phyloP scores from a whole-genome alignment of 139 green algal species.

The Pleodorina starrii region DNA sequence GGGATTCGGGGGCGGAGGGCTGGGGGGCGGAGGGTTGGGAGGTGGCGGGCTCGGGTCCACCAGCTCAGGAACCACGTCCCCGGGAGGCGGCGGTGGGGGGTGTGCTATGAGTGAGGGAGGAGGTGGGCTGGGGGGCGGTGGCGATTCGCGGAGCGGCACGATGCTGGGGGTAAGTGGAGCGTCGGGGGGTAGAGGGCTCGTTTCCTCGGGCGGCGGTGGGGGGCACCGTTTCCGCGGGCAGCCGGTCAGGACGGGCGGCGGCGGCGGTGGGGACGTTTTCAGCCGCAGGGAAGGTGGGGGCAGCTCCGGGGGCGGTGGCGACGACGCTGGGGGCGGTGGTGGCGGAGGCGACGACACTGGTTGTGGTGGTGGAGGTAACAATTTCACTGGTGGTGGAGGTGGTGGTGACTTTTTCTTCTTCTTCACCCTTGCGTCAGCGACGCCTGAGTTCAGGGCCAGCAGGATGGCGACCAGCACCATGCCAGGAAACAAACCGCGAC shows the following conservation, averaged over 20 bases:
- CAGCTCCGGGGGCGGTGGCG: background rate
- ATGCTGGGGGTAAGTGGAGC: background rate
- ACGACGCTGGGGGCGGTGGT: too few relatives aligned
- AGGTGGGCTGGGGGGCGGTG: background rate
- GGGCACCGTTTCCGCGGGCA: background rate
- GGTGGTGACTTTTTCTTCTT: constrained; percentile 14
- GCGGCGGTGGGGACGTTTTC: background rate
- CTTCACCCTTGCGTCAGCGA: background rate
- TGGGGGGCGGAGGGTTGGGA: background rate
- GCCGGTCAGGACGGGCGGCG: background rate
- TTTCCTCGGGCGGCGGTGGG: background rate
- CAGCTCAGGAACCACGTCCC: background rate
- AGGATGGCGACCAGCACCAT: background rate
- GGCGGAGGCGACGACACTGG: background rate
- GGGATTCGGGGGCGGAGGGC: background rate
- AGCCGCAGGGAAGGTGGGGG: background rate
- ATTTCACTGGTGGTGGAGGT: background rate
- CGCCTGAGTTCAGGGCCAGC: background rate
- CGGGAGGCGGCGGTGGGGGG: too few relatives aligned
- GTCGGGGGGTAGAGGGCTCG: background rate
- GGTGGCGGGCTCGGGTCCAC: background rate
- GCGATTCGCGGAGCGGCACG: too few relatives aligned
- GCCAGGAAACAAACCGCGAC: background rate
- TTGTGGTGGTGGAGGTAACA: background rate
- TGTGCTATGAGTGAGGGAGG: too few relatives aligned